Base-by-base conservation (phyloP, 2,329 filamentous ascomycete genomes). In the Paecilomyces sp. region DNA sequence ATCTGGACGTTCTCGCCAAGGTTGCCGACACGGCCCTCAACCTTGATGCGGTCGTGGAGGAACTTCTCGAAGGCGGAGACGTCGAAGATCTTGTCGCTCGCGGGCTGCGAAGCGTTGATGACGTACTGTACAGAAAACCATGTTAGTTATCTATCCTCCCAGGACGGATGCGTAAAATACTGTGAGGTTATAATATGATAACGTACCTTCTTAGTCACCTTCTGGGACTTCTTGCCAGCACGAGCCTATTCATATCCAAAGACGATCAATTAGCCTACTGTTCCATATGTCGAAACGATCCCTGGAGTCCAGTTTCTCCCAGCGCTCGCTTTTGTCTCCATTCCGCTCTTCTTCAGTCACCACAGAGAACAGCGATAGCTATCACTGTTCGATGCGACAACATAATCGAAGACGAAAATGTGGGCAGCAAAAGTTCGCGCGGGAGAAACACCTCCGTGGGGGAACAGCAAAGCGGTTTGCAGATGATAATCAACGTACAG, bases 71-170 rank as follows among this genome's bases (percentile, higher is more conserved):
- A 99, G 71, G 92, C 92, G 74, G 90, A 88, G 79, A 96, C 88
- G 81, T 99, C 94, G 88, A 99, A 97, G 87, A 99, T 99, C 89
- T 97, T 97, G 87, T 99, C 94, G 84, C 87, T 90, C 72, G 92
- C 92, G 74, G 94, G 94, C 84, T 97, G 93, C 75, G 91, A 92
- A 80, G 92, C 93, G 85, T 99, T 96, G 90, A 99, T 97, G 85
- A 96, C 88, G 88, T 91, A 99, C 93, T 95, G 71, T 58, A 60
- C 18, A 53, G 54, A 8, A 18, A 55, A 13, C n/a, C 18, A 54
- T 59, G 36, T 60, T 47, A 62, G 24, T 62, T 67, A 60, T 22
- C 61, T 33, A 53, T 28, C 53, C 41, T 56, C 50, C 22, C 31
- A 55, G 47, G 22, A 18, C n/a, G 58, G 24, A 64, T 25, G 24